These are phyloP conservation scores for Phytopythium chamaehyphon DNA, from an alignment of 352 stramenopile genomes.

Conservation along the genomic window DNA sequence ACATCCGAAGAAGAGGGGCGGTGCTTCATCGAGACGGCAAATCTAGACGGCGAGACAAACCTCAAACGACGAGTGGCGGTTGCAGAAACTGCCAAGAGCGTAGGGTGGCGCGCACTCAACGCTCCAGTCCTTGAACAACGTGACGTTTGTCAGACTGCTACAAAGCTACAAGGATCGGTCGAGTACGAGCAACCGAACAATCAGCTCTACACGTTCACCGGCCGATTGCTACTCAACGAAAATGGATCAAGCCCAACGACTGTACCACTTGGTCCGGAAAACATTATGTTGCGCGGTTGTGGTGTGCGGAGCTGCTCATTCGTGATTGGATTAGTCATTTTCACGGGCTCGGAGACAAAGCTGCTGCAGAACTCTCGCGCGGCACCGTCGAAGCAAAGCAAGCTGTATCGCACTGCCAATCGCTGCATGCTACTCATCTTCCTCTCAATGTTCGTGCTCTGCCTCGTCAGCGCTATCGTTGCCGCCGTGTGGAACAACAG, in stretches of 20 bases:
- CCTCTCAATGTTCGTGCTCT: slow-evolving; percentile 59
- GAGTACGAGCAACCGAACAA: slow-evolving; percentile 83
- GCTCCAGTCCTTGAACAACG: slow-evolving; percentile 25
- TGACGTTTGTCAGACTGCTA: slow-evolving; percentile 20
- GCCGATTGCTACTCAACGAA: slow-evolving; percentile 36
- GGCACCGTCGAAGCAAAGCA: slow-evolving; percentile 85
- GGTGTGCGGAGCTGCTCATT: slow-evolving; percentile 94
- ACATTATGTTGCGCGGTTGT: slow-evolving; percentile 92
- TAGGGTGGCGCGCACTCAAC: slow-evolving; percentile 27
- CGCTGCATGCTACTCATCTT: slow-evolving; percentile 77
- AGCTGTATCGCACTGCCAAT: slow-evolving; percentile 77
- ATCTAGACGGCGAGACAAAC: slow-evolving; percentile 88
- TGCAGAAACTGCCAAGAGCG: slow-evolving; percentile 30
- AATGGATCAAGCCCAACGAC: slow-evolving; percentile 10
- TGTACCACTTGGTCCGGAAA: slow-evolving; percentile 51
- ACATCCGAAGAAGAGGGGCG: slow-evolving; percentile 63
- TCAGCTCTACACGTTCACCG: slow-evolving; percentile 72
- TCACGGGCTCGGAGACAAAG: slow-evolving; percentile 89
- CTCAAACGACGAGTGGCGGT: slow-evolving; percentile 70
- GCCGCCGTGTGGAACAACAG: slow-evolving; percentile 29
- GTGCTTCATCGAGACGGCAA: slow-evolving; percentile 85
- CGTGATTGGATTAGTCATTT: slow-evolving; percentile 91
- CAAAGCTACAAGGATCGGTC: slow-evolving; percentile 32
- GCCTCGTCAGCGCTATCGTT: slow-evolving; percentile 38
- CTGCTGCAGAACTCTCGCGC: slow-evolving; percentile 72